A percentile compares a stretch with the other conserved stretches of the same genome.
phyloP scores from a whole-genome alignment of 495 filamentous ascomycete genomes.

The Letharia lupina region DNA sequence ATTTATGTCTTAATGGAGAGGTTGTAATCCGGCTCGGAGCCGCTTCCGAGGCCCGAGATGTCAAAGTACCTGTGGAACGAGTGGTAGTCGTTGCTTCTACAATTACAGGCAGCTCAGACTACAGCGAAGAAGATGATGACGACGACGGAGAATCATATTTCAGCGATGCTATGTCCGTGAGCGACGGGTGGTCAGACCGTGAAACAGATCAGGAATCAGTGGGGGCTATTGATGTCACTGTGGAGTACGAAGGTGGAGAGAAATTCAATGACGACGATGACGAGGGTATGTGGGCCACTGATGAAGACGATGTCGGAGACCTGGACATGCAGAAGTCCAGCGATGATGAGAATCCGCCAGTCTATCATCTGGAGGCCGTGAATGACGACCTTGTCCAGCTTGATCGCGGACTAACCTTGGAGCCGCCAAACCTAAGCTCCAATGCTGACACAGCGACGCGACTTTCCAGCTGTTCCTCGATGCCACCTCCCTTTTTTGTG shows the following conservation, averaged over 20 bases:
- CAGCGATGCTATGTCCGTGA: slow-evolving; percentile 15
- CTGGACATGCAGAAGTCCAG: background rate
- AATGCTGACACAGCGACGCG: background rate
- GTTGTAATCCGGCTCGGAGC: slow-evolving; percentile 47
- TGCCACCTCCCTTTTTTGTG: slow-evolving; percentile 22
- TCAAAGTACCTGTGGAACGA: slow-evolving; percentile 40
- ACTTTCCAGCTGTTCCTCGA: background rate
- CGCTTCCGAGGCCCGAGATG: slow-evolving; percentile 38
- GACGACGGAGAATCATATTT: slow-evolving; percentile 11
- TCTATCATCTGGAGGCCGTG: background rate
- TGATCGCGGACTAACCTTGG: background rate
- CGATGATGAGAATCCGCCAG: background rate
- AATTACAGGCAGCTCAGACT: slow-evolving; percentile 15
- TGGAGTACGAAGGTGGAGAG: slow-evolving; percentile 35
- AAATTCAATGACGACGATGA: slow-evolving; percentile 32
- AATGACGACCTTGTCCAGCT: background rate
- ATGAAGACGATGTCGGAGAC: slow-evolving; percentile 8
- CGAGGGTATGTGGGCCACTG: slow-evolving; percentile 29
- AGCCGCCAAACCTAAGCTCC: background rate
- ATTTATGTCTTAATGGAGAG: slow-evolving; percentile 44
- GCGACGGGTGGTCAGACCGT: slow-evolving; percentile 1
- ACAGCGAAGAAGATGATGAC: slow-evolving; percentile 16
- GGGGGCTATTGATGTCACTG: slow-evolving; percentile 26
- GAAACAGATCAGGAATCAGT: slow-evolving; percentile 30
- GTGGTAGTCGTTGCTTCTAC: slow-evolving; percentile 35